Evolutionary conservation across 371 early-diverging fungal species (phyloP), one percentile per base, ranked within the genome.

Genomic region (Mortierella sp.): DNA sequence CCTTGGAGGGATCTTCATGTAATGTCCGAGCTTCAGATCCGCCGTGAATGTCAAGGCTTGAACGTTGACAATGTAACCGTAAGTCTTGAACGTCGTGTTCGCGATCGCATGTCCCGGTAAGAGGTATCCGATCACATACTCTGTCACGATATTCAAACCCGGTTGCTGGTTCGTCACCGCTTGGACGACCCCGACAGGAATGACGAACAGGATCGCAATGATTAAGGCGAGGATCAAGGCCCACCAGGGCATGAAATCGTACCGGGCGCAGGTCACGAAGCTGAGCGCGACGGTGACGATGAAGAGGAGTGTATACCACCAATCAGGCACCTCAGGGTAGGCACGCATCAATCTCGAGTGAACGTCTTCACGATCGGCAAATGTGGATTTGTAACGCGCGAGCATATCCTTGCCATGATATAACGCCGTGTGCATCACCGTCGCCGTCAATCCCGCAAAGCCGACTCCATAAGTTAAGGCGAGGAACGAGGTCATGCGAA

Each of bases 261-360:
- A 85, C 43, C 59, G 64, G 30, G 83, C 79, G 50, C 87, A 81
- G 27, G 87, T 87, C 53, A 72, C 81, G 50, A 87, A 82, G 6
- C 83, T 81, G 28, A 83, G 72, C 49, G 76, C 76, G 34, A 84
- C 64, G 24, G 82, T 66, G 21, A 82, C 48, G 26, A 83, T 24
- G 60, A 90, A 91, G 42, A 86, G 57, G 9, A 69, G 46, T n/a
- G 75, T 58, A 49, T 92, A 92, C 92, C 92, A 92, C 87, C 86
- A 88, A 21, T 83, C 76, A 15, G 92, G 92, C 1, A 92, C 91
- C 56, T 87, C 87, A 14, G 79, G 72, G 63, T 90, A 90, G 2
- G 75, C 82, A 24, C 84, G 85, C 93, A 91, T 91, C 67, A 92
- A 73, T 60, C 83, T 84, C 60, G 81, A 72, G 56, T 92, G 93